These are phyloP conservation scores for Stramenopiles sp. DNA, from an alignment of 352 stramenopile species.

Conservation along the genomic window DNA sequence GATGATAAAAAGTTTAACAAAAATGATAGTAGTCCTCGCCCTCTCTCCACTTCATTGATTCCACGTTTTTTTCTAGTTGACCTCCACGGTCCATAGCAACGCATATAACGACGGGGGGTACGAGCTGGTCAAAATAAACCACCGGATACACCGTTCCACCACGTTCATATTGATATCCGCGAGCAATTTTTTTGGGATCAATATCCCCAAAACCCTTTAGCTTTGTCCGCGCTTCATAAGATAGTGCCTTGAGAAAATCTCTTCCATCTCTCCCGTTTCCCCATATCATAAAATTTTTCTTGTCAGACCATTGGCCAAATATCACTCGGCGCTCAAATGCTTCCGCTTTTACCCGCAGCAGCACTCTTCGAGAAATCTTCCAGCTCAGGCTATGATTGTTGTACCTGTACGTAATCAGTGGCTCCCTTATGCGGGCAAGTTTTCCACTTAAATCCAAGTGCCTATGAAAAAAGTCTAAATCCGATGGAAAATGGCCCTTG, in stretches of 20 bases:
- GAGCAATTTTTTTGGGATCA: constrained; percentile 20
- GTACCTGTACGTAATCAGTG: constrained; percentile 17
- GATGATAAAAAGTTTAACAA: constrained; percentile 15
- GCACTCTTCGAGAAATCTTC: constrained; percentile 14
- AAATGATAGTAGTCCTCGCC: constrained; percentile 21
- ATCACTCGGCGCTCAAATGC: constrained; percentile 16
- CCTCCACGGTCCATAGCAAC: constrained; percentile 17
- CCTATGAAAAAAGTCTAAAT: constrained; percentile 21
- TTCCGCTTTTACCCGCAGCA: constrained; percentile 18
- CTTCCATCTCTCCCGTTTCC: constrained; percentile 15
- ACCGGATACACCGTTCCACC: constrained; percentile 14
- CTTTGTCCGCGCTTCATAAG: constrained; percentile 15
- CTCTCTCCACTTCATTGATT: constrained; percentile 15
- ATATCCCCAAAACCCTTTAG: constrained; percentile 16
- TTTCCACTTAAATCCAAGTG: constrained; percentile 15
- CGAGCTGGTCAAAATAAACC: constrained; percentile 17
- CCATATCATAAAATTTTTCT: constrained; percentile 17
- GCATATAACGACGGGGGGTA: constrained; percentile 17
- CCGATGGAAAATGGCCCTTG: neutral
- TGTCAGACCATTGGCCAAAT: constrained; percentile 13
- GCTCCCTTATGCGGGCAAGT: constrained; percentile 14
- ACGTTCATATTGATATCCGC: constrained; percentile 14
- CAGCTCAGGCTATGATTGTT: constrained; percentile 13
- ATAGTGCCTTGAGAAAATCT: constrained; percentile 19
- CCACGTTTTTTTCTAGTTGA: constrained; percentile 16